phyloP scores from a whole-genome alignment of 2,329 filamentous ascomycete genomes.

The Alternaria angustiovoidea region DNA sequence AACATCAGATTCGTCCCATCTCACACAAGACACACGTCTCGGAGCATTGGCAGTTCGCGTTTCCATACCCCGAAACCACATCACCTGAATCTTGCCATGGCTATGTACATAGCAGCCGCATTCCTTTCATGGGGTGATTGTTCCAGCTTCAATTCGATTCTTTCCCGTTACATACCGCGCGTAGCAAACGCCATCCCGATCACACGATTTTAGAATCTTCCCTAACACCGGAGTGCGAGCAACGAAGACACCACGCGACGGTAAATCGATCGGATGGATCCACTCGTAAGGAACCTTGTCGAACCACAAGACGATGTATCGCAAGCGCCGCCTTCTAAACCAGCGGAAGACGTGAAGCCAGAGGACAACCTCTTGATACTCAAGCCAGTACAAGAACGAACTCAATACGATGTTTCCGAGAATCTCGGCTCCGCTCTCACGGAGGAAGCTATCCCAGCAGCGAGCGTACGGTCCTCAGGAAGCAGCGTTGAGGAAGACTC shows the following conservation, averaged over 20 bases:
- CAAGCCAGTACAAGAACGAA: neutral
- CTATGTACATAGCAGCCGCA: neutral
- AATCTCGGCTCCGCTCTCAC: neutral
- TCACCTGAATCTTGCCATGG: neutral
- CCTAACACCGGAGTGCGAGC: too few species aligned
- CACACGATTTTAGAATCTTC: too few species aligned
- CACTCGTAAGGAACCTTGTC: neutral
- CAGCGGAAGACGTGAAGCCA: neutral
- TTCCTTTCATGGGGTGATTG: neutral
- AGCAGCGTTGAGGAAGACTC: neutral
- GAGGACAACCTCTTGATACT: neutral
- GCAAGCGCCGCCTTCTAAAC: neutral
- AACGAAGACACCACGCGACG: neutral
- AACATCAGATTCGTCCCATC: neutral
- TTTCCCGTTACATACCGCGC: neutral
- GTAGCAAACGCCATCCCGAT: neutral
- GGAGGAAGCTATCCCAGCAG: neutral
- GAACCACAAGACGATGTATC: neutral
- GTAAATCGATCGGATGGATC: neutral
- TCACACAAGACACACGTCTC: neutral
- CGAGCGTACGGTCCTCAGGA: neutral
- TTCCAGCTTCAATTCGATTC: neutral
- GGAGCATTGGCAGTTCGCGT: neutral
- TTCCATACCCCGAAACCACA: neutral
- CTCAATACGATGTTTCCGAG: accelerated